These are phyloP conservation scores for Lasiodiplodia sp. DNA, from an alignment of 2,329 filamentous ascomycete genomes.

Conservation along the genomic window DNA sequence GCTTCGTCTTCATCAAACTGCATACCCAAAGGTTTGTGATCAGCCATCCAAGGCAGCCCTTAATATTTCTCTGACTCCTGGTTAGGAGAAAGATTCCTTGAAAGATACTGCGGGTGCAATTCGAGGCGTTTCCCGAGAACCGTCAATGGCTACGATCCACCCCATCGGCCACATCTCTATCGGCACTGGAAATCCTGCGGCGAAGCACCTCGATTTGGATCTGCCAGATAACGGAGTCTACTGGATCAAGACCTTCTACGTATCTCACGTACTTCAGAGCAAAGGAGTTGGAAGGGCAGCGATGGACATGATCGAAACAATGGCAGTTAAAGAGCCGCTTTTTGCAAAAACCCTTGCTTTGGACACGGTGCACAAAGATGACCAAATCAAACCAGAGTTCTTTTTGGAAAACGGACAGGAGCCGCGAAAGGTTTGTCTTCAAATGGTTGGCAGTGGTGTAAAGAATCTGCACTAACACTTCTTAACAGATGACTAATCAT, in stretches of 20 bases:
- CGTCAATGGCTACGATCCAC: background rate
- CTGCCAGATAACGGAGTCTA: background rate
- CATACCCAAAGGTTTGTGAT: background rate
- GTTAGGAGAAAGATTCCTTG: background rate
- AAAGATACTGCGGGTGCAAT: background rate
- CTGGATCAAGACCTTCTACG: background rate
- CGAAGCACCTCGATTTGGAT: background rate
- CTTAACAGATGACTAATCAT: background rate
- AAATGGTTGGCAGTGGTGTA: background rate
- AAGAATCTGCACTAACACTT: background rate
- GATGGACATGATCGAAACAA: conserved; percentile 1
- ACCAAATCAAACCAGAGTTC: background rate
- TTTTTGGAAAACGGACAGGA: background rate
- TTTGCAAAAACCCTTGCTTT: background rate
- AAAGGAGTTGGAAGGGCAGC: background rate
- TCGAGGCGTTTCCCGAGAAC: background rate
- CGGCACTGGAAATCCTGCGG: background rate
- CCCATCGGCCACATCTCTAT: background rate
- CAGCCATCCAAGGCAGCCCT: background rate
- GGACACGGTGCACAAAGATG: background rate
- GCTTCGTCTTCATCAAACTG: background rate
- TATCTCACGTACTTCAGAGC: background rate
- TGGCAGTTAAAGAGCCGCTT: background rate
- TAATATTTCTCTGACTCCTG: background rate
- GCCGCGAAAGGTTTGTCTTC: background rate